These are phyloP conservation scores for Populus hybrid DNA, from an alignment of 441 rosid genomes.

Conservation along the genomic window DNA sequence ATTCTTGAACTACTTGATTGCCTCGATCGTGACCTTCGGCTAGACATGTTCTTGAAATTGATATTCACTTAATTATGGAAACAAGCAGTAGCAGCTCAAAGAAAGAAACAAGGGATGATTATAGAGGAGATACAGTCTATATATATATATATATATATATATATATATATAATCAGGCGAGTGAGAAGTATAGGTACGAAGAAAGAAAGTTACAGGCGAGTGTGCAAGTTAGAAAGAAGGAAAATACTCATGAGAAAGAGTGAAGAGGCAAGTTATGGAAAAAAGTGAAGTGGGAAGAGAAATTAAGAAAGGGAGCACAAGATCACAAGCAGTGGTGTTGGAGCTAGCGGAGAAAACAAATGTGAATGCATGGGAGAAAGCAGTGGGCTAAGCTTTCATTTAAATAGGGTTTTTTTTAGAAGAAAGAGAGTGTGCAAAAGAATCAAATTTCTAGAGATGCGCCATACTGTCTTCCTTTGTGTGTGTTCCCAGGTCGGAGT, in stretches of 20 bases:
- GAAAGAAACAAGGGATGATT: neutral
- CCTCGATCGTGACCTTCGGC: conserved; percentile 71
- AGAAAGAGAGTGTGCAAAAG: conserved; percentile 14
- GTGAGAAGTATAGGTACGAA: neutral
- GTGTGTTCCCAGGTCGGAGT: conserved; percentile 19
- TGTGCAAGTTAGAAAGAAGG: neutral
- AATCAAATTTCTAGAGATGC: conserved; percentile 34
- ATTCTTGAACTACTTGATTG: conserved; percentile 64
- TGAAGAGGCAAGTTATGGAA: neutral
- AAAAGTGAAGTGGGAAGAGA: neutral
- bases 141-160: neutral
- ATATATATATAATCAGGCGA: no score
- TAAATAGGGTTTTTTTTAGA: conserved; percentile 38
- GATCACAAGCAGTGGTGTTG: conserved; percentile 18
- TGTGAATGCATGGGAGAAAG: conserved; percentile 43
- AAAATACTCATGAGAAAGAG: neutral
- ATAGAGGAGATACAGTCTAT: neutral
- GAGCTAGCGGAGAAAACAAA: conserved; percentile 25
- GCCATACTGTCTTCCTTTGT: conserved; percentile 34
- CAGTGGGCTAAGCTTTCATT: conserved; percentile 27
- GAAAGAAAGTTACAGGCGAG: neutral
- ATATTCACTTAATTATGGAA: neutral
- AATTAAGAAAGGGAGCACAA: neutral
- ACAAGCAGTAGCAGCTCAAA: neutral
- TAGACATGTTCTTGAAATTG: conserved; percentile 47